Conservation (phyloP, 306 rosid species). For the Prunus mongolica region DNA sequence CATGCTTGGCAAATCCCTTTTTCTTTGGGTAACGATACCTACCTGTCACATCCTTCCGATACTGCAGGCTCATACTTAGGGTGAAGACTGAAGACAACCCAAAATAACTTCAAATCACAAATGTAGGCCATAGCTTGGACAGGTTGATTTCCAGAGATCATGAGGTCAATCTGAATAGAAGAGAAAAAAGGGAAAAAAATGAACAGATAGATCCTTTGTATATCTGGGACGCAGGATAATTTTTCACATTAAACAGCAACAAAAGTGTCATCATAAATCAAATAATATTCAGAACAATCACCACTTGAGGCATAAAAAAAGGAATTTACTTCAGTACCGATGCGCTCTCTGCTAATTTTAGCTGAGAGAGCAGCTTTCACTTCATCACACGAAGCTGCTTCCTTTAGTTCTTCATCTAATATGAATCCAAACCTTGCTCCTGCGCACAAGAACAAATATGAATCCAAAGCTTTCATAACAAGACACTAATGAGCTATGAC, state of each 20-base stretch:
- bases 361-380: conserved; percentile 76
- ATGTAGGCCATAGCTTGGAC: conserved; percentile 74
- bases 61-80: conserved; percentile 49
- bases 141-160: conserved; percentile 81
- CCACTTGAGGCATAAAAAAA: conserved; percentile 13
- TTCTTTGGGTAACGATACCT: not conserved
- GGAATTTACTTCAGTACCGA: conserved; percentile 72
- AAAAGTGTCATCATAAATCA: conserved; percentile 2
- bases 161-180: conserved; percentile 64
- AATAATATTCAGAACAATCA: conserved; percentile 15
- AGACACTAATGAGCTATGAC: not conserved
- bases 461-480: too few relatives aligned
- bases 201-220: not conserved
- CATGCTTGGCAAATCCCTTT: not conserved
- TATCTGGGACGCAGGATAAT: not conserved
- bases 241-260: conserved; percentile 8
- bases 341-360: conserved; percentile 90
- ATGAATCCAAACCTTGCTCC: conserved; percentile 82
- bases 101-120: conserved; percentile 64
- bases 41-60: conserved; percentile 78
- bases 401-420: conserved; percentile 75
- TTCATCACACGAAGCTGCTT: conserved; percentile 80
- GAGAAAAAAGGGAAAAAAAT: not conserved
- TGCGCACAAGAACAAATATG: conserved; percentile 19
- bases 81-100: conserved; percentile 73